Evolutionary conservation across 768 basidiomycete genomes (phyloP).

Genomic region (Neoboletus brunneissimus): DNA sequence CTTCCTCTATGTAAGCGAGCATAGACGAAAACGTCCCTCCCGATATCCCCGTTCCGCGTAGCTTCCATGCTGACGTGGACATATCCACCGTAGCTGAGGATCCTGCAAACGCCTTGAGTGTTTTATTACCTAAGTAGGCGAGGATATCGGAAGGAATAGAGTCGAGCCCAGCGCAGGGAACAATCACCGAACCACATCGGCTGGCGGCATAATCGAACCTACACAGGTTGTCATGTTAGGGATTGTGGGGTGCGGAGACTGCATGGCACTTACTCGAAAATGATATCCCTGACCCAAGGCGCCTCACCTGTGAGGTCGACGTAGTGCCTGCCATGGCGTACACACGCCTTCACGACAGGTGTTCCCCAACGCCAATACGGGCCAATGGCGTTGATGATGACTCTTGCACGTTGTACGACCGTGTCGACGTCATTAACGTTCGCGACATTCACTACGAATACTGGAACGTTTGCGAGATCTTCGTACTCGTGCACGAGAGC

Average conservation of each 20-base stretch:
- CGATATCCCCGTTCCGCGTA: constrained; percentile 36
- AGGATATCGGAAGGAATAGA: constrained; percentile 74
- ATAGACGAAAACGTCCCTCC: constrained; percentile 37
- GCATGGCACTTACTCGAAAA: constrained; percentile 45
- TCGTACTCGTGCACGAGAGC: constrained; percentile 45
- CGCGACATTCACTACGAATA: constrained; percentile 59
- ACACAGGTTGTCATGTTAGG: constrained; percentile 14
- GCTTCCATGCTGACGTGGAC: constrained; percentile 51
- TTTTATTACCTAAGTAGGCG: constrained; percentile 65
- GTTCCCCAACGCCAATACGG: constrained; percentile 73
- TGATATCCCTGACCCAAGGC: constrained; percentile 62
- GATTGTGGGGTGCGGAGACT: constrained; percentile 3
- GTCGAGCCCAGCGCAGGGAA: constrained; percentile 77
- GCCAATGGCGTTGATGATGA: constrained; percentile 77
- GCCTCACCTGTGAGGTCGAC: constrained; percentile 81
- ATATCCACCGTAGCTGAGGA: constrained; percentile 41
- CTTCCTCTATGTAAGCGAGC: constrained; percentile 31
- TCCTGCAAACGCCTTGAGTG: constrained; percentile 50
- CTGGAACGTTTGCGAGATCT: constrained; percentile 40
- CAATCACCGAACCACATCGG: constrained; percentile 68
- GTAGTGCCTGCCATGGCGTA: constrained; percentile 72
- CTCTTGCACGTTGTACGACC: constrained; percentile 54
- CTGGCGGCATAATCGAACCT: constrained; percentile 74
- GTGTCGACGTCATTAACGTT: constrained; percentile 50
- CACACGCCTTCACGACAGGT: constrained; percentile 79